Base-by-base conservation (phyloP, 2,329 filamentous ascomycete species). In the Epichloe aotearoae region DNA sequence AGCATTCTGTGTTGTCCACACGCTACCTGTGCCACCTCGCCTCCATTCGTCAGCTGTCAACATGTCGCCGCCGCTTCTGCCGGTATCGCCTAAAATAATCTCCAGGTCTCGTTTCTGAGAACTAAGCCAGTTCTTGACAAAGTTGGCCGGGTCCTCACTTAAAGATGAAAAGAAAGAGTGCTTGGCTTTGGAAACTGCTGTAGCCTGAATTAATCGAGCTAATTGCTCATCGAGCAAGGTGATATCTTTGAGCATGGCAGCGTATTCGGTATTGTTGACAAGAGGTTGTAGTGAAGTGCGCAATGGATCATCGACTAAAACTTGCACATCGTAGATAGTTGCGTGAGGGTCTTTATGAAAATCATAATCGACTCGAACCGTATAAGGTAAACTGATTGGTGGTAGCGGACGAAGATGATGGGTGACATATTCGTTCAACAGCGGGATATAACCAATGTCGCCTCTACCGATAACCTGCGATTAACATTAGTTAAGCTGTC, bases 101-200 rank as follows among this genome's bases (percentile, higher is more conserved):
- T 95, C 89, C 37, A 96, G 73, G 64, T 97, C 91, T 46, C 90
- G 77, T 69, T 89, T 89, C 71, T 98, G 93, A 15, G 85, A 91
- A 61, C 83, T 88, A 49, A 95, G 75, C 93, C 93, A 98, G 61
- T 86, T 82, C 56, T 80, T 82, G 53, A 96, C 76, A 61, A 97
- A 97, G 12, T 77, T 80, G 15, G 86, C 84, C 0, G 93, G 93
- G 58, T 96, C 89, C 56, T 84, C 80, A 53, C 82, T 80, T 56
- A 97, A 74, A 5, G 82, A 80, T 6, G 79, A 82, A 66, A 93
- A 84, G 72, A 98, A 98, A 15, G 83, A 80, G 64, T 95, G 88
- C 64, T 95, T 95, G 23, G 88, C 87, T 64, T 95, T 95, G 26
- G 86, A 88, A 57, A 89, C 82, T 30, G 83, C 77, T 43, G 96